Evolutionary conservation across 768 basidiomycete genomes (phyloP).

Genomic region (Sarcomyxa edulis): DNA sequence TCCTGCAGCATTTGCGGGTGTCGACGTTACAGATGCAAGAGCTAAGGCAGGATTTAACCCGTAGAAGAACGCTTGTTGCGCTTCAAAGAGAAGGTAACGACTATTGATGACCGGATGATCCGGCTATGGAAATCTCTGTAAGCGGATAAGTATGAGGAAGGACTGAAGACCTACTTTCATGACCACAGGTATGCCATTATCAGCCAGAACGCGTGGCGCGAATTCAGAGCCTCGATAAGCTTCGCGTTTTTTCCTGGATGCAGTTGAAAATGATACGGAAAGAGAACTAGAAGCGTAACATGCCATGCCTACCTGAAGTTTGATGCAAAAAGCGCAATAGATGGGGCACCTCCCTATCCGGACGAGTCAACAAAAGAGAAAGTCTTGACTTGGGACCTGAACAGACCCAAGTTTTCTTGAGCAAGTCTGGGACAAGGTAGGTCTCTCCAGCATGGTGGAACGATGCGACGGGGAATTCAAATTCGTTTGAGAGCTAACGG

Average conservation of each 20-base stretch:
- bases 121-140: constrained; percentile 24
- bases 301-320: constrained; percentile 36
- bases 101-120: constrained; percentile 58
- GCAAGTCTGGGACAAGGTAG: constrained; percentile 71
- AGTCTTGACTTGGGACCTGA: no score
- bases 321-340: constrained; percentile 69
- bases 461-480: constrained; percentile 69
- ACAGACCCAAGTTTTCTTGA: constrained; percentile 64
- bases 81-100: constrained; percentile 65
- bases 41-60: constrained; percentile 56
- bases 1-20: constrained; percentile 60
- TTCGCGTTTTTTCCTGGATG: constrained; percentile 43
- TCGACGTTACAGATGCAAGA: constrained; percentile 57
- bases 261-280: no score
- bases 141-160: not conserved
- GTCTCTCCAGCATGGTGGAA: constrained; percentile 80
- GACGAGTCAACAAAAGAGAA: constrained; percentile 2
- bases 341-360: constrained; percentile 46
- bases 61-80: constrained; percentile 63
- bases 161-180: constrained; percentile 51
- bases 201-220: constrained; percentile 65
- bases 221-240: constrained; percentile 69
- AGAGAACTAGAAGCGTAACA: not conserved
- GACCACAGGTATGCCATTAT: constrained; percentile 59
- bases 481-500: constrained; percentile 68